Evolutionary conservation across 2,329 filamentous ascomycete genomes (phyloP).

Genomic region (Dothidotthia symphoricarpi): DNA sequence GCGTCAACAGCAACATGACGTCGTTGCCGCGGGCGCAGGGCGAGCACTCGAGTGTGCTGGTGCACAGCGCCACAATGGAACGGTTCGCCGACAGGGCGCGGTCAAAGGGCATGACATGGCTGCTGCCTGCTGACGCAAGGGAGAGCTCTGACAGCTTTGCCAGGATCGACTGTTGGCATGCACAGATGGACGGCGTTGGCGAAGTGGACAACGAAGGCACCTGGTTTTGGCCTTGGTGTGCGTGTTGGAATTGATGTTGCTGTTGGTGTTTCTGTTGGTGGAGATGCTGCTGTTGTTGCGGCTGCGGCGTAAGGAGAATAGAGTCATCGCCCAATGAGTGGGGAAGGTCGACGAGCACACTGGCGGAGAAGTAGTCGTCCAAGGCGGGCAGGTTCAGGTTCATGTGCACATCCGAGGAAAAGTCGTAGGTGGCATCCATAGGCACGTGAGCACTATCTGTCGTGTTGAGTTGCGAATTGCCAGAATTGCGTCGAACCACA

Average conservation of each 20-base stretch:
- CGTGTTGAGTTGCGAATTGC: no score
- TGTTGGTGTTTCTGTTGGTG: background rate
- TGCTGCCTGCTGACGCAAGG: background rate
- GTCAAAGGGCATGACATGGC: slow-evolving; percentile 1
- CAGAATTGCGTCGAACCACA: no score
- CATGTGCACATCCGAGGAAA: background rate
- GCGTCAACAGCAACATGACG: slow-evolving; percentile 1
- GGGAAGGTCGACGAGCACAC: background rate
- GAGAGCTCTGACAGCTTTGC: slow-evolving; percentile 3
- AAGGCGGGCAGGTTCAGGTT: background rate
- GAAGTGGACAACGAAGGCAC: background rate
- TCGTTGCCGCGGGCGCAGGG: slow-evolving; percentile 1
- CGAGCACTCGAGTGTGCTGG: slow-evolving; percentile 1
- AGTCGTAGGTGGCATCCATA: background rate
- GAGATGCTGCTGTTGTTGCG: background rate
- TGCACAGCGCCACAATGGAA: slow-evolving; percentile 1
- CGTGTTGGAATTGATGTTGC: background rate
- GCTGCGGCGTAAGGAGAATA: no score
- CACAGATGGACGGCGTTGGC: background rate
- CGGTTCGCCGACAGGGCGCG: slow-evolving; percentile 3
- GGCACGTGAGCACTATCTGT: no score
- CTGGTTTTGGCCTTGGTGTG: no score
- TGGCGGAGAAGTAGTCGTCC: slow-evolving; percentile 3
- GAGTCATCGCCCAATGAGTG: no score
- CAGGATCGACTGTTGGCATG: slow-evolving; percentile 3